Percentiles rank a stretch among this genome's conserved stretches.
phyloP scores from a whole-genome alignment of 1,139 yeast species.

The Arxiozyma heterogenica region DNA sequence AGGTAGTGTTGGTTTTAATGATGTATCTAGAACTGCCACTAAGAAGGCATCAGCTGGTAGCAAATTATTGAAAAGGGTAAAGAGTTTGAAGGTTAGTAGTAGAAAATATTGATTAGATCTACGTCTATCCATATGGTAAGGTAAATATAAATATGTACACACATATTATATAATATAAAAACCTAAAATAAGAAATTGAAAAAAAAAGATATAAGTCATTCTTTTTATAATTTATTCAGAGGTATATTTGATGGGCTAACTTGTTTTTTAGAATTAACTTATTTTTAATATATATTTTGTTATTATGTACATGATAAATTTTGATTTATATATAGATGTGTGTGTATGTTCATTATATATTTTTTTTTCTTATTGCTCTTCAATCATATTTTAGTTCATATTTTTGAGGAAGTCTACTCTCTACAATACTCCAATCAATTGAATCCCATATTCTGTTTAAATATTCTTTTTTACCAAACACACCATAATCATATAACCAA shows the following conservation, averaged over 20 bases:
- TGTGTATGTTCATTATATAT: background rate
- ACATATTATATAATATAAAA: no score
- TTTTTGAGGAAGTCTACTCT: conserved; percentile 45
- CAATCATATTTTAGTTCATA: conserved; percentile 1
- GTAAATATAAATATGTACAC: background rate
- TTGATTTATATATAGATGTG: background rate
- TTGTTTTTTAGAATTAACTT: background rate
- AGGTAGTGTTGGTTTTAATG: conserved; percentile 21
- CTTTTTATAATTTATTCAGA: background rate
- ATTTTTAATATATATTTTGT: background rate
- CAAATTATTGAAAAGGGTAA: conserved; percentile 71
- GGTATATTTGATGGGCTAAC: background rate
- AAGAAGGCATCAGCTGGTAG: conserved; percentile 33
- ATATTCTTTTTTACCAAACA: conserved; percentile 59
- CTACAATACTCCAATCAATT: conserved; percentile 61
- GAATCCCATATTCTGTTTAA: conserved; percentile 64
- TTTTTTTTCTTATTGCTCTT: background rate
- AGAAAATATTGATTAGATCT: conserved; percentile 13
- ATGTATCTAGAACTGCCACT: conserved; percentile 11
- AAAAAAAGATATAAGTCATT: no score
- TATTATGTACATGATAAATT: background rate
- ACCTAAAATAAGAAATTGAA: background rate
- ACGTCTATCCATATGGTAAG: background rate
- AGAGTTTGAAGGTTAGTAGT: conserved; percentile 70
- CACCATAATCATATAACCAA: conserved; percentile 65